Evolutionary conservation across 306 rosid species (phyloP).

Genomic region (Boehmeria nivea): DNA sequence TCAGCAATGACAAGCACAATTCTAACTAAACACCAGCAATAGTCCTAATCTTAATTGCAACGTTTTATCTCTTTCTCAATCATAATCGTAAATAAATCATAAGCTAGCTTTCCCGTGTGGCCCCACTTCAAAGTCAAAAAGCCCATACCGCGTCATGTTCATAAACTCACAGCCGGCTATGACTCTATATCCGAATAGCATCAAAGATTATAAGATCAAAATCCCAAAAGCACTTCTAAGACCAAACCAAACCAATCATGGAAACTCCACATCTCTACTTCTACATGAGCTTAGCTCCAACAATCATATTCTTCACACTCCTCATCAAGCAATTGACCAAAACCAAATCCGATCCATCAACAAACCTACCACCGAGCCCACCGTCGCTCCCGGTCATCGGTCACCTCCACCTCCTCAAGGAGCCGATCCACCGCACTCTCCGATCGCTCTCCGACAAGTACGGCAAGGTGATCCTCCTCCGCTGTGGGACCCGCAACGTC

Average conservation of each 20-base stretch:
- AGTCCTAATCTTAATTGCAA: no score
- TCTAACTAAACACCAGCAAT: no score
- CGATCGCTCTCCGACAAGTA: constrained; percentile 17
- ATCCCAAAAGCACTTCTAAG: neutral
- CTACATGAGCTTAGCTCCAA: neutral
- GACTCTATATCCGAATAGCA: neutral
- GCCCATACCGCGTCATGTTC: no score
- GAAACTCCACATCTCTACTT: neutral
- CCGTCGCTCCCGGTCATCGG: constrained; percentile 41
- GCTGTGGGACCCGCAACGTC: constrained; percentile 23
- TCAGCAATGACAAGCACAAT: no score
- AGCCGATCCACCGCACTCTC: constrained; percentile 27
- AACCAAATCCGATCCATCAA: neutral
- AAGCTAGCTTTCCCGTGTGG: no score
- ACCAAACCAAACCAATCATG: no score
- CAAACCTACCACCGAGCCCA: constrained; percentile 36
- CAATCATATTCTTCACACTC: neutral
- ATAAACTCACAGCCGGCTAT: neutral
- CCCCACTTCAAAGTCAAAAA: no score
- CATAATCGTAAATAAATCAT: no score
- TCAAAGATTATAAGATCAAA: no score
- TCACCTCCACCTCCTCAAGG: constrained; percentile 36
- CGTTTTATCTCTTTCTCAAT: no score
- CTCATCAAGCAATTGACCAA: neutral
- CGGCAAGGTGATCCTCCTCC: constrained; percentile 26